Evolutionary conservation across 2,329 filamentous ascomycete species (phyloP).

Genomic region (Zasmidium citrigriseum): DNA sequence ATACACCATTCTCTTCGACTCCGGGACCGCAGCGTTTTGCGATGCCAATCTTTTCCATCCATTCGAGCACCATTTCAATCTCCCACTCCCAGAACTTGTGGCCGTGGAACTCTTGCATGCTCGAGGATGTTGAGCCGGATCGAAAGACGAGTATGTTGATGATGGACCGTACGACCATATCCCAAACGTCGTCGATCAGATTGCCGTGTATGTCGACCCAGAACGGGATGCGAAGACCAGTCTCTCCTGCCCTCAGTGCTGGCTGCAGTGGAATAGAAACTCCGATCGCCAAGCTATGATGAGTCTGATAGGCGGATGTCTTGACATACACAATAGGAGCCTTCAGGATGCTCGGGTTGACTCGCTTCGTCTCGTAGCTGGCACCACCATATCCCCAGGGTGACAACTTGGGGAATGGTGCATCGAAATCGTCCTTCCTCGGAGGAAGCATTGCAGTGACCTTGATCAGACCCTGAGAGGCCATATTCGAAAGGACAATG

Average conservation of each 20-base stretch:
- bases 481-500: constrained; percentile 67
- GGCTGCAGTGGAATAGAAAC: constrained; percentile 34
- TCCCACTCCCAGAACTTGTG: constrained; percentile 66
- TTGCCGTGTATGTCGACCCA: constrained; percentile 72
- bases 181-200: constrained; percentile 63
- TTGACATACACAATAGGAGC: constrained; percentile 64
- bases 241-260: constrained; percentile 17
- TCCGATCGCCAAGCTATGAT: constrained; percentile 51
- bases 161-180: constrained; percentile 62
- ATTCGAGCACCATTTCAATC: constrained; percentile 58
- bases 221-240: constrained; percentile 56
- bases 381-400: constrained; percentile 71
- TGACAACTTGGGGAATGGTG: constrained; percentile 43
- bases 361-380: constrained; percentile 70
- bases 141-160: constrained; percentile 64
- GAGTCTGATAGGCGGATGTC: constrained; percentile 59
- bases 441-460: constrained; percentile 59
- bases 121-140: constrained; percentile 56
- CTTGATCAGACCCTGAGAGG: constrained; percentile 59
- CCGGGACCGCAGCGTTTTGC: constrained; percentile 45
- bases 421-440: constrained; percentile 54
- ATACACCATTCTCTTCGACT: constrained; percentile 34
- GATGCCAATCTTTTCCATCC: constrained; percentile 59
- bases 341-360: constrained; percentile 65
- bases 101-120: constrained; percentile 58